Conservation (phyloP, 345 rosid species). For the Populus simonii region DNA sequence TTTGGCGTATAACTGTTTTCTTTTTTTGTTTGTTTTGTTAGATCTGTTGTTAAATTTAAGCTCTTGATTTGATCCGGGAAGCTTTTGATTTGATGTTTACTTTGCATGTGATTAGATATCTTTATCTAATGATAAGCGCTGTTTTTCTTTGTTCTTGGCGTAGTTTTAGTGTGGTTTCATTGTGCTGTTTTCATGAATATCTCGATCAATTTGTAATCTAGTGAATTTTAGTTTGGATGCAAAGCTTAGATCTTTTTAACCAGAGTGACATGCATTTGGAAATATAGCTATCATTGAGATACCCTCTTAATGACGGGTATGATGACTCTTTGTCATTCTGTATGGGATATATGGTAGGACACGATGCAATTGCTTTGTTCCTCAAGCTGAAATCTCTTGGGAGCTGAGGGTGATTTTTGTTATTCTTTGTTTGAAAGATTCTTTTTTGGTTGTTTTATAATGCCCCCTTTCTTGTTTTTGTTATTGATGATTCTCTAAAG, state of each 20-base stretch:
- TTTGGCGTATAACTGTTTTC: background rate
- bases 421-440: background rate
- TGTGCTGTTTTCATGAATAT: background rate
- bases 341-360: background rate
- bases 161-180: background rate
- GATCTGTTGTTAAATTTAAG: slow-evolving; percentile 11
- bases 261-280: background rate
- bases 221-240: background rate
- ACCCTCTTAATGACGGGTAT: background rate
- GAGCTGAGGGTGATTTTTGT: background rate
- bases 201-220: background rate
- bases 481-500: background rate
- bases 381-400: background rate
- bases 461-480: background rate
- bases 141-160: background rate
- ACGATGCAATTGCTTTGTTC: background rate
- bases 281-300: background rate
- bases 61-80: slow-evolving; percentile 4
- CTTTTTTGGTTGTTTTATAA: background rate
- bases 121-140: background rate
- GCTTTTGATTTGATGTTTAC: background rate
- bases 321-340: background rate
- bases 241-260: slow-evolving; percentile 1
- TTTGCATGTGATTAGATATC: background rate
- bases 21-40: background rate